Base-by-base conservation (phyloP, 352 stramenopile genomes). In the Phytophthora lateralis region DNA sequence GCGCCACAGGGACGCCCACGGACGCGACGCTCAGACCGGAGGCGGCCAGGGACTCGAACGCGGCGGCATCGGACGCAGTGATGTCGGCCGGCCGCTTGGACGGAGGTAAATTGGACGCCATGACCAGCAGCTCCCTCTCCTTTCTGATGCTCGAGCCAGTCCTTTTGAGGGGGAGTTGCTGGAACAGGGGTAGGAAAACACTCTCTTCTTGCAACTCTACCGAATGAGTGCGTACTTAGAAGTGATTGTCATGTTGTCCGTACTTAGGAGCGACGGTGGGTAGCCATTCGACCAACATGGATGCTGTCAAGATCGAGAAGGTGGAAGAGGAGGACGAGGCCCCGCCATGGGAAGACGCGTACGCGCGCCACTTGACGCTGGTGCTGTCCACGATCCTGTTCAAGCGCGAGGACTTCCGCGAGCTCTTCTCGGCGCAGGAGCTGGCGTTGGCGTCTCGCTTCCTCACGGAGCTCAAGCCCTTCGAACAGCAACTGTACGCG, bases 401-500 rank as follows among this genome's bases (percentile, higher is more conserved):
- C 26, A 65, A 89, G 46, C 73, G 81, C 5, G 32, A 69, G 29
- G 80, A 90, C 42, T 76, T 85, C 56, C 56, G 67, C 15, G 50
- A 59, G 17, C 73, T 94, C 20, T 79, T 89, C 34, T 84, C 73
- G 10, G 18, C 32, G 0, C 65, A 67, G 4, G 85, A 94, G 55
- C 61, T 76, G 14, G 51, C 48, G 12, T 45, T 89, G 0, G 80
- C 73, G 4, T 64, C 71, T 1, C 47, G 62, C 1, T 92, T 89
- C 46, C 70, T 94, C 2, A 53, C 73, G 0, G 68, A 67, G 4
- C 49, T 94, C 3, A 49, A 79, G 29, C 64, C 75, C 4, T 53
- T 79, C 14, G 77, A 80, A 38, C 82, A 91, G 61, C 70, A 82
- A n/a, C 50, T 95, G 21, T 93, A 92, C 47, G 82, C 85, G 37